phyloP scores from a whole-genome alignment of 228 moss, liverwort and hornwort genomes.

The Sphagnum fallax region DNA sequence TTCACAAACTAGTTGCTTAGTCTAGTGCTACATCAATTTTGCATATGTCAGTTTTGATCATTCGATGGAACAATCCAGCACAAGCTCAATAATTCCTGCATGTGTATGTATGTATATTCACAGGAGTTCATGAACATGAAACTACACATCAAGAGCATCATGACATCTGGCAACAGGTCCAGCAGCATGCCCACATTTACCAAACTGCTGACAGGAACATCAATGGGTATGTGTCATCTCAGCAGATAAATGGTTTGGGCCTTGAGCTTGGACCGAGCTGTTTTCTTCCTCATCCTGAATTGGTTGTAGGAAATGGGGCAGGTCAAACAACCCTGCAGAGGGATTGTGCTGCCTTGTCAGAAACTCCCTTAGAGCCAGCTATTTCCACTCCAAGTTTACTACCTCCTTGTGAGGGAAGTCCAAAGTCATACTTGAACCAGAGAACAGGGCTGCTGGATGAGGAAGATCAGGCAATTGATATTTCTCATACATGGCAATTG shows the following conservation, averaged over 20 bases:
- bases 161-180: too few species aligned
- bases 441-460: neutral
- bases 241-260: slow-evolving; percentile 25
- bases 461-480: neutral
- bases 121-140: too few species aligned
- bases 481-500: neutral
- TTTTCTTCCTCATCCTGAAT: slow-evolving; percentile 22
- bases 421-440: neutral
- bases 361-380: slow-evolving; percentile 12
- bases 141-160: too few species aligned
- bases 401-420: slow-evolving; percentile 6
- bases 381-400: slow-evolving; percentile 14
- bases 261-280: slow-evolving; percentile 21
- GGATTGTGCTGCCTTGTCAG: slow-evolving; percentile 14
- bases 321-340: slow-evolving; percentile 6
- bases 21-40: too few species aligned
- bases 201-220: too few species aligned
- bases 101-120: too few species aligned
- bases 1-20: too few species aligned
- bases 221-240: neutral
- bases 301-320: slow-evolving; percentile 13
- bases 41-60: too few species aligned
- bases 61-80: too few species aligned
- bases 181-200: too few species aligned
- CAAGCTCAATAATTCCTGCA: too few species aligned